phyloP scores from a whole-genome alignment of 202 grass and related monocot species.

The Digitaria exilis region DNA sequence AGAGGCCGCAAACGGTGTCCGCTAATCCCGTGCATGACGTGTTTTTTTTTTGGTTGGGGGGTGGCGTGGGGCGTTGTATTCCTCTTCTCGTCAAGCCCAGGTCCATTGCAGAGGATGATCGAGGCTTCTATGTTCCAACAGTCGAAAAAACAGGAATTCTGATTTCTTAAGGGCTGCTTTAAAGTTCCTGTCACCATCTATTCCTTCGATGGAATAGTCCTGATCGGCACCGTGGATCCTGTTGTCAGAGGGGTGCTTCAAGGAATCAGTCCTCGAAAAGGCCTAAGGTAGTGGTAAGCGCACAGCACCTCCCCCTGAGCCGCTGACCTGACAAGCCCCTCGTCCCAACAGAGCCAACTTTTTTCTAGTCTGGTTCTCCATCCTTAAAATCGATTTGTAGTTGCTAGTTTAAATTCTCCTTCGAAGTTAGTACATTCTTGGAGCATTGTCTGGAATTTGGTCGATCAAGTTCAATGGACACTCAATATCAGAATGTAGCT shows the following conservation, averaged over 20 bases:
- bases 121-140: not conserved
- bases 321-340: not conserved
- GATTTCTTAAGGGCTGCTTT: not conserved
- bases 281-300: not conserved
- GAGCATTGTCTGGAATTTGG: not conserved
- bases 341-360: not conserved
- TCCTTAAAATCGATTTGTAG: not conserved
- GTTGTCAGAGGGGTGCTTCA: too few relatives aligned
- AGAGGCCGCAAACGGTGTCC: not conserved
- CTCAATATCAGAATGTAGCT: not conserved
- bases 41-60: too few relatives aligned
- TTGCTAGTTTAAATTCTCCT: not conserved
- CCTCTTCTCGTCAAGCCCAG: not conserved
- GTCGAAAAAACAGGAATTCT: not conserved
- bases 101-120: not conserved
- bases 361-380: not conserved
- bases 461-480: not conserved
- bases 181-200: not conserved
- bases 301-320: not conserved
- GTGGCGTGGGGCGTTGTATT: not conserved
- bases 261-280: not conserved
- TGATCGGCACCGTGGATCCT: not conserved
- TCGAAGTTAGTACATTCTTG: not conserved
- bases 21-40: not conserved
- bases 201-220: not conserved